Percentiles rank a stretch among this genome's conserved stretches.
These are phyloP conservation scores for Parascedosporium putredinis DNA, from an alignment of 2,329 filamentous ascomycete species.

Conservation along the genomic window DNA sequence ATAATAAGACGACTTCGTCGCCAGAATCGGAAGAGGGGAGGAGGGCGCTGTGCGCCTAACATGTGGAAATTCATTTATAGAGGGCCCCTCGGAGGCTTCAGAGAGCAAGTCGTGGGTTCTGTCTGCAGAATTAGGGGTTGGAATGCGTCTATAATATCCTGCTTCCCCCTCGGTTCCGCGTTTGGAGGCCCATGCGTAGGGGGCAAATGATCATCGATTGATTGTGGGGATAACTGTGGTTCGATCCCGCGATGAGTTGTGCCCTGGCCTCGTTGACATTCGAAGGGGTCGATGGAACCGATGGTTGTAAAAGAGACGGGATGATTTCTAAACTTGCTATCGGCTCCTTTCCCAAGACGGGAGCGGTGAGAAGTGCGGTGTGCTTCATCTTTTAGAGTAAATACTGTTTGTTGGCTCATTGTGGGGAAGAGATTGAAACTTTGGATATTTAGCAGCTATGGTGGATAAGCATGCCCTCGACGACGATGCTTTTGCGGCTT, in stretches of 20 bases:
- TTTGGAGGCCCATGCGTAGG: too few relatives aligned
- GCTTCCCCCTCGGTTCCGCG: too few relatives aligned
- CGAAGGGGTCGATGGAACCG: conserved; percentile 39
- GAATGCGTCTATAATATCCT: too few relatives aligned
- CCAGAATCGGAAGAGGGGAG: conserved; percentile 1
- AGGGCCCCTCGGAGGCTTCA: too few relatives aligned
- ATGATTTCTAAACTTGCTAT: conserved; percentile 32
- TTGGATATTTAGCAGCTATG: too few relatives aligned
- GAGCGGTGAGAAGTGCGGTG: conserved; percentile 35
- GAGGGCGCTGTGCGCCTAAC: conserved; percentile 2
- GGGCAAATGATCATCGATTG: too few relatives aligned
- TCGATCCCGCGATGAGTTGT: not conserved
- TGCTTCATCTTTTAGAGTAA: conserved; percentile 35
- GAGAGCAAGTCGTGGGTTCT: too few relatives aligned
- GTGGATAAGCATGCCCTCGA: too few relatives aligned
- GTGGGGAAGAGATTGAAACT: too few relatives aligned
- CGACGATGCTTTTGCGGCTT: too few relatives aligned
- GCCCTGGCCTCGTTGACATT: conserved; percentile 18
- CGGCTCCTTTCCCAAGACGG: conserved; percentile 21
- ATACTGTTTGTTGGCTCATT: conserved; percentile 3
- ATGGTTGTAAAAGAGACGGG: conserved; percentile 44
- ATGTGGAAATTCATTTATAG: too few relatives aligned
- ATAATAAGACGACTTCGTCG: conserved; percentile 57
- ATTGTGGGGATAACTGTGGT: not conserved
- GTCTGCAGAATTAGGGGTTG: too few relatives aligned